These are phyloP conservation scores for Monosporozyma aquatica DNA, from an alignment of 805 yeast species.

Conservation along the genomic window DNA sequence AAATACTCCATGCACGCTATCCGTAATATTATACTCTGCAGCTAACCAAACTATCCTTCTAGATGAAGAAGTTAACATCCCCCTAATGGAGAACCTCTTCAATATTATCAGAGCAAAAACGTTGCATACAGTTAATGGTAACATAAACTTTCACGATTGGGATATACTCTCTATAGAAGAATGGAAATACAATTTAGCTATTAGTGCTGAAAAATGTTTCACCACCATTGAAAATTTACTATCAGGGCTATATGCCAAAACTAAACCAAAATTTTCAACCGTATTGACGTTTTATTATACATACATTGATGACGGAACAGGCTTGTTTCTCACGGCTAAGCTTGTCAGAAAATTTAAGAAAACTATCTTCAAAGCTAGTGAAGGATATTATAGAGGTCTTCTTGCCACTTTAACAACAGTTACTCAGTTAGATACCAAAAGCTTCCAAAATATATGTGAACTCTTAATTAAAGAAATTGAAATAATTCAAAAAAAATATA, in stretches of 20 bases:
- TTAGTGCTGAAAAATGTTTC: constrained; percentile 40
- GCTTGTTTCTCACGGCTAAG: constrained; percentile 22
- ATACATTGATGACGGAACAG: constrained; percentile 40
- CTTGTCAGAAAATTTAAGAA: constrained; percentile 35
- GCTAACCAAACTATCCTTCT: constrained; percentile 32
- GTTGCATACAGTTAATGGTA: constrained; percentile 14
- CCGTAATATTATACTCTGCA: constrained; percentile 44
- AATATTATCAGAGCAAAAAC: constrained; percentile 23
- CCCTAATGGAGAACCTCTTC: constrained; percentile 29
- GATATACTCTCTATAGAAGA: constrained; percentile 39
- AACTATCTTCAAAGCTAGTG: constrained; percentile 35
- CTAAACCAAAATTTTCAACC: constrained; percentile 53
- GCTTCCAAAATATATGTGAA: constrained; percentile 50
- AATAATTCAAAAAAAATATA: constrained; percentile 49
- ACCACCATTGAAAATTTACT: constrained; percentile 37
- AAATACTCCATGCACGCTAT: constrained; percentile 37
- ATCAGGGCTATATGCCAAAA: constrained; percentile 33
- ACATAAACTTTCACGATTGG: constrained; percentile 30
- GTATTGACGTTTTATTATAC: constrained; percentile 41
- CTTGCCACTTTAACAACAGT: constrained; percentile 51
- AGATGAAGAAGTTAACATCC: constrained; percentile 26
- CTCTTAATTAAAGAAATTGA: constrained; percentile 41
- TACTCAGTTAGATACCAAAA: constrained; percentile 42
- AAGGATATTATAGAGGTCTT: constrained; percentile 35
- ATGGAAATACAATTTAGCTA: constrained; percentile 40